phyloP scores from a whole-genome alignment of 2,329 filamentous ascomycete genomes.

The Decorospora gaudefroyi region DNA sequence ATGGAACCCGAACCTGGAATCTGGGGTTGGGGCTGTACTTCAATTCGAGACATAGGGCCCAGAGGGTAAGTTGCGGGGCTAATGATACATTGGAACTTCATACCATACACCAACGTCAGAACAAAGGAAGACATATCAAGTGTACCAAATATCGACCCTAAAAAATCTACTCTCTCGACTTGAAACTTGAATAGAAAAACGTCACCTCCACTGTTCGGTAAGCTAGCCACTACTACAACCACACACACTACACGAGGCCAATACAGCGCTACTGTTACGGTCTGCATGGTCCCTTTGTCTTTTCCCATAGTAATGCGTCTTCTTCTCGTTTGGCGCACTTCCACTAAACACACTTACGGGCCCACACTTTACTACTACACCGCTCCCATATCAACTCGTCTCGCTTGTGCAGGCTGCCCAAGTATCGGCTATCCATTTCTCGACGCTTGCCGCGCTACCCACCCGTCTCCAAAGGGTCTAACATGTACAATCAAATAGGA shows the following conservation, averaged over 20 bases:
- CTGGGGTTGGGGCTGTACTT: neutral
- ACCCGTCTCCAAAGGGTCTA: neutral
- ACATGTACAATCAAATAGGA: no score
- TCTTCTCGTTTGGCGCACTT: constrained; percentile 6
- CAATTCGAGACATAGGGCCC: neutral
- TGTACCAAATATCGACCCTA: no score
- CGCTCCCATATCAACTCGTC: neutral
- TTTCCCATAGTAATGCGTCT: no score
- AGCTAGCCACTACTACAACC: no score
- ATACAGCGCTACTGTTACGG: no score
- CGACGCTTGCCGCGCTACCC: constrained; percentile 3
- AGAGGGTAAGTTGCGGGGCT: constrained; percentile 1
- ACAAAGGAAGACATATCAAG: no score
- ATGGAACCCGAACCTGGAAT: neutral
- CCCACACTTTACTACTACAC: neutral
- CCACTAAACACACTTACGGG: constrained; percentile 1
- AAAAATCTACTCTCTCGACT: no score
- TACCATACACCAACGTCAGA: neutral
- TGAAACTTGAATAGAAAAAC: no score
- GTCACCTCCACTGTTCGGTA: no score
- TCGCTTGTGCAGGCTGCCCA: constrained; percentile 1
- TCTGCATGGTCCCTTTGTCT: no score
- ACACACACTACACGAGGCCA: no score
- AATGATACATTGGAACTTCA: neutral
- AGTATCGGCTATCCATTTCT: neutral